Conservation (phyloP, 257 asterid genomes). For the Solanum stenotomum region DNA sequence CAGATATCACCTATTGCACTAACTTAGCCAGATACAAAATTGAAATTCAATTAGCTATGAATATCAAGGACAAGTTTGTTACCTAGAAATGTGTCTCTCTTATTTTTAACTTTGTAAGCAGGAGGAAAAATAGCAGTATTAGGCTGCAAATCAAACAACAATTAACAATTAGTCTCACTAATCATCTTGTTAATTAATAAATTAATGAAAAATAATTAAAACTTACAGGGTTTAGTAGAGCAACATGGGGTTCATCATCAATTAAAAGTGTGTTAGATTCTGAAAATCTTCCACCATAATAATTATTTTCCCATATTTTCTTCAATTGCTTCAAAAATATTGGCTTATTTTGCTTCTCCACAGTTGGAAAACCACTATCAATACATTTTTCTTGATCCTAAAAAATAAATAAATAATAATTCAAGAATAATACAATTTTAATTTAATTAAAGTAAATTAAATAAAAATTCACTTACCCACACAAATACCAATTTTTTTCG, state of each 20-base stretch:
- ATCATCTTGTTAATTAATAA: no score
- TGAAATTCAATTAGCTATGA: no score
- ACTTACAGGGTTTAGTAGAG: slow-evolving; percentile 40
- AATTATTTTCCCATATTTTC: slow-evolving; percentile 23
- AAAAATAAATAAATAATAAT: not conserved
- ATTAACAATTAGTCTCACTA: not conserved
- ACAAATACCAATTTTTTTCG: slow-evolving; percentile 35
- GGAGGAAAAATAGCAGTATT: slow-evolving; percentile 37
- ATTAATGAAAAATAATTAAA: not conserved
- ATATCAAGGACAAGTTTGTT: not conserved
- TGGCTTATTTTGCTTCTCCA: slow-evolving; percentile 24
- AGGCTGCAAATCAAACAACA: slow-evolving; percentile 23
- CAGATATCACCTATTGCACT: no score
- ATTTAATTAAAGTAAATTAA: not conserved
- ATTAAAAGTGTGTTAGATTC: slow-evolving; percentile 39
- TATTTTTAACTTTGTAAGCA: slow-evolving; percentile 23
- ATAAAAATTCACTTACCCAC: slow-evolving; percentile 24
- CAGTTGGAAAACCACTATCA: slow-evolving; percentile 16
- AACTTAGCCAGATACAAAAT: no score
- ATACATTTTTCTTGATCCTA: slow-evolving; percentile 48
- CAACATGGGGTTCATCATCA: slow-evolving; percentile 38
- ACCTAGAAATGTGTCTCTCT: slow-evolving; percentile 23
- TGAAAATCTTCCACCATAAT: slow-evolving; percentile 19
- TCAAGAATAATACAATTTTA: no score
- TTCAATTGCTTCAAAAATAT: slow-evolving; percentile 39